Base-by-base conservation (phyloP, 176 grass and related monocot species). In the Carex myosuroides region DNA sequence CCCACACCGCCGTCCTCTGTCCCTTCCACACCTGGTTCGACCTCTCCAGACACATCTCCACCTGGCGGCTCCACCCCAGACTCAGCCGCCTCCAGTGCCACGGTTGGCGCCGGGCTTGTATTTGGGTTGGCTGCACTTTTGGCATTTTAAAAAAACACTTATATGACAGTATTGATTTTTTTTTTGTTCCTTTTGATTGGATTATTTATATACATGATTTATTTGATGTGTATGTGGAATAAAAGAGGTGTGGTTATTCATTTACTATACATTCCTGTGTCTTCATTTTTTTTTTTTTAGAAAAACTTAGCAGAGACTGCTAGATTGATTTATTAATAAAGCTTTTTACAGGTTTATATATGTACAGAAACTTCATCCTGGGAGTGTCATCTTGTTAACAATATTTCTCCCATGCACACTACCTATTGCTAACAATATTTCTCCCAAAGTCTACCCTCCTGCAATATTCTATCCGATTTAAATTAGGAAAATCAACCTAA, bases 51-150 rank as follows among this genome's bases (percentile, higher is more conserved):
- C 52, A 0, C 14, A 29, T 80, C 84, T 29, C 29, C 55, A 61
- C 14, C 78, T 17, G 56, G 13, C 12, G 54, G 77, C 26, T 41
- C 79, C 11, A 3, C 76, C 17, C 64, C 58, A 4, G 6, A 83
- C 18, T 83, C 81, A 5, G 62, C 39, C 2, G 81, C 81, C 41
- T 33, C 44, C 41, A 69, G 4, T 20, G 48, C n/a, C 13, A 29
- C 46, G 3, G 81, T 8, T 18, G 62, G 81, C 17, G 35, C 9
- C 39, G 62, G 81, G 37, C 62, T 83, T 30, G 41, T 63, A 48
- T 30, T 83, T 2, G 81, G 58, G 8, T 65, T 83, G 81, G 81
- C 61, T 81, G 79, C 60, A 26, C 44, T 83, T 50, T 55, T 83
- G 81, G 81, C 48, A 32, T 53, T 83, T 83, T 83, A 53, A 83